Evolutionary conservation across 192 early-diverging fungal species (phyloP), one percentile per base, ranked within the genome.

Genomic region (Coemansia javaensis): DNA sequence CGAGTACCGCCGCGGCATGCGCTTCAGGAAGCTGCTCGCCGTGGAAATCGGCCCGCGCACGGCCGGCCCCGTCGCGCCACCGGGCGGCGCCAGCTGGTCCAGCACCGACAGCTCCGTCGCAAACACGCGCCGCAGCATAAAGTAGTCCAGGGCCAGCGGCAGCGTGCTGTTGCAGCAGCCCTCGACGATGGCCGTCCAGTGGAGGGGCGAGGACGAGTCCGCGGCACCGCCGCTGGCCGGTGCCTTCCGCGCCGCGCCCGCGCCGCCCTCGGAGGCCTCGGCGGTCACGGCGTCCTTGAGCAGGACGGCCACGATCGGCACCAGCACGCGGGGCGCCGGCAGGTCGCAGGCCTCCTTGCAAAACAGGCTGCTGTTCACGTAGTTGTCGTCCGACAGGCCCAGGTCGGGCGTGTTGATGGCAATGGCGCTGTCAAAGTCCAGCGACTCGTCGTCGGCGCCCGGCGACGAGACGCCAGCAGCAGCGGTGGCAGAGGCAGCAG

Each of bases 231-330:
- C 35, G 32, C 24, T 13, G 32, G n/a, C 12, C 40, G 24, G 24
- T 32, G 24, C 25, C 8, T 20, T 17, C 4, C 31, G 35, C 16
- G 37, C n/a, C 17, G 45, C 18, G 5, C 17, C 21, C 23, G 23
- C 12, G 13, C 31, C 20, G 40, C 18, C 15, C 32, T 53, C 38
- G 24, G 52, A 32, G 7, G 45, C 53, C 31, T 53, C 59, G 4
- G 65, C 37, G 8, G 67, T 53, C 17, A 63, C 61, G 6, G 68
- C 68, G 33, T 72, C 68, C 36, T 72, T 72, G 23, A 72, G 44
- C 38, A 72, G 61, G 34, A 72, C 68, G 7, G 68, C 68, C 17
- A 72, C 56, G n/a, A 72, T 64, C 22, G 69, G 69, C 27, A 73
- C 63, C n/a, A 73, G 47, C 1, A 57, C 44, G 20, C 69, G 51